Evolutionary conservation across 1,284 basidiomycete genomes (phyloP).

Genomic region (Porogramme epimiltina): DNA sequence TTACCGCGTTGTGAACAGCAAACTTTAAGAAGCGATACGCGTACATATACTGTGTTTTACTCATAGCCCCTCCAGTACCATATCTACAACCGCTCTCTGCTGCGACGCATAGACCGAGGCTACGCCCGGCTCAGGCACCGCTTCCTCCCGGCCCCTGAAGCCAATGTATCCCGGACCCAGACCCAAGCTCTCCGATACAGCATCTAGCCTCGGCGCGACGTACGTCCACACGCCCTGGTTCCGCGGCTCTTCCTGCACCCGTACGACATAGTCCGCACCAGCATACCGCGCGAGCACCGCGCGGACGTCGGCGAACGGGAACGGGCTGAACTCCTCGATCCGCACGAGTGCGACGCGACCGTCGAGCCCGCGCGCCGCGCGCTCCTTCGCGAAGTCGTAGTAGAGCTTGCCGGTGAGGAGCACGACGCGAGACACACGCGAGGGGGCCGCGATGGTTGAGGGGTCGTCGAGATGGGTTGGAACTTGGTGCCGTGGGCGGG

Average conservation of each 20-base stretch:
- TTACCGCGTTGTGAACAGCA: too few species aligned
- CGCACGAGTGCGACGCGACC: slow-evolving; percentile 67
- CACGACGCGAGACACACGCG: slow-evolving; percentile 56
- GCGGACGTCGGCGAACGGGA: slow-evolving; percentile 68
- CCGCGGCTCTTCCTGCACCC: slow-evolving; percentile 85
- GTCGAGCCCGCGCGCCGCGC: slow-evolving; percentile 49
- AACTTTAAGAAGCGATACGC: too few species aligned
- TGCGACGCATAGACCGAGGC: slow-evolving; percentile 69
- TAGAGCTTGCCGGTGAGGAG: slow-evolving; percentile 82
- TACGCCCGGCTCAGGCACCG: slow-evolving; percentile 79
- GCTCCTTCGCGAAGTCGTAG: slow-evolving; percentile 80
- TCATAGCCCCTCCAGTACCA: too few species aligned
- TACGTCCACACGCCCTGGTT: slow-evolving; percentile 84
- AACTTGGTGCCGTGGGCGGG: slow-evolving; percentile 68
- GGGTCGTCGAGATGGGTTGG: slow-evolving; percentile 72
- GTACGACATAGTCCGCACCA: slow-evolving; percentile 50
- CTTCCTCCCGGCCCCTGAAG: slow-evolving; percentile 71
- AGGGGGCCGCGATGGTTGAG: slow-evolving; percentile 29
- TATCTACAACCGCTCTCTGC: slow-evolving; percentile 61
- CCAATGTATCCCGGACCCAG: slow-evolving; percentile 28
- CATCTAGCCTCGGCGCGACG: slow-evolving; percentile 57
- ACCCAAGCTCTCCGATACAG: slow-evolving; percentile 50
- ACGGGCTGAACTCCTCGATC: slow-evolving; percentile 84
- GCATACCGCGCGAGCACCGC: slow-evolving; percentile 50
- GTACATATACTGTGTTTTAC: too few species aligned